Base-by-base conservation (phyloP, 208 protist genomes). In the Crithidia acanthocephali region DNA sequence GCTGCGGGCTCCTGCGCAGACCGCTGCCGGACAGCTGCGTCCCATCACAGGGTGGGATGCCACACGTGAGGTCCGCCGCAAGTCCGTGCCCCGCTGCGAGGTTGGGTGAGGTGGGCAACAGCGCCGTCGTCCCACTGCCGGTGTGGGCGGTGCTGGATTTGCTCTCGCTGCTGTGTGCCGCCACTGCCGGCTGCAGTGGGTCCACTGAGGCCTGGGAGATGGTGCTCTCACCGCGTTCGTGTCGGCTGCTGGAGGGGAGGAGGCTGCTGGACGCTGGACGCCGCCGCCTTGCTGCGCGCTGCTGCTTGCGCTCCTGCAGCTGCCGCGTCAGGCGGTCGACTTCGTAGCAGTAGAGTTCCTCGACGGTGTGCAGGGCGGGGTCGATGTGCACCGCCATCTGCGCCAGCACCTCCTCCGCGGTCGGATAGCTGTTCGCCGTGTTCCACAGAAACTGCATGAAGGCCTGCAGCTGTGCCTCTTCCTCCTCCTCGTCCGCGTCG, bases 361-460 rank as follows among this genome's bases (percentile, higher is more conserved):
- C 63, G 11, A 71, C 72, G 25, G 37, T 62, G 10, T 25, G 45
- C 37, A 67, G 47, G 33, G 56, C 51, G 27, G 72, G 55, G 33
- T 69, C 57, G 27, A 71, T 47, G 23, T 23, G 35, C 10, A 52
- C 62, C 22, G 22, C 22, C 32, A 76, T 64, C 45, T 64, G 37
- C 25, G 33, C 60, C 30, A 76, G 18, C 61, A 55, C 55, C 70
- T 51, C 52, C 9, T 56, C 33, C 8, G 70, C 62, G 16, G 28
- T 57, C 23, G 8, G 18, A 33, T 37, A 69, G 55, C 32, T 50
- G 42, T 45, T 63, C 35, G 70, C 53, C 25, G 59, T 40, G 44
- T 76, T 40, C 70, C 70, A 76, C 55, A 76, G 33, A 25, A 76
- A 51, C 37, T 50, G 70, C 62, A 69, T 68, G 16, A 76, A 52